Conservation (phyloP, 2,329 filamentous ascomycete genomes). For the Colletotrichum lini region DNA sequence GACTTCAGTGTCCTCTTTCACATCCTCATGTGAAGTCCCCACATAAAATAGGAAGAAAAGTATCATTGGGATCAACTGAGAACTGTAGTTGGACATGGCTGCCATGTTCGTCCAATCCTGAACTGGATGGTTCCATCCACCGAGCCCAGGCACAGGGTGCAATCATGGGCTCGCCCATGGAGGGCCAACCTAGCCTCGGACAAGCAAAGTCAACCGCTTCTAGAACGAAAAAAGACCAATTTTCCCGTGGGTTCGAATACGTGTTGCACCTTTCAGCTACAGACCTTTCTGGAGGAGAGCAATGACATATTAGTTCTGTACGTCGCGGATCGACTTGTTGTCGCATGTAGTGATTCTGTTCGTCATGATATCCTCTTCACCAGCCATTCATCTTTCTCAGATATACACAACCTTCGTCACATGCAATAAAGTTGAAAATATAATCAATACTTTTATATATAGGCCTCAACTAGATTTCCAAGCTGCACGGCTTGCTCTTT, state of each 20-base stretch:
- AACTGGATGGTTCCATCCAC: background rate
- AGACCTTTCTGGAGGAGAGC: background rate
- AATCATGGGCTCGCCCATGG: background rate
- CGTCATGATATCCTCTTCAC: background rate
- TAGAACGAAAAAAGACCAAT: background rate
- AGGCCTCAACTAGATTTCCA: background rate
- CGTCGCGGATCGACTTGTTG: no score
- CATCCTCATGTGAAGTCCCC: background rate
- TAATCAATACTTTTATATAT: conserved; percentile 23
- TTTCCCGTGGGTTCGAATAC: background rate
- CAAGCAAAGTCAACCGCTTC: conserved; percentile 8
- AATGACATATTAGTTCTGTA: no score
- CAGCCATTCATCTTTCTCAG: no score
- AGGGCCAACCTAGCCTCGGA: conserved; percentile 11
- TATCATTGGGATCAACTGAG: background rate
- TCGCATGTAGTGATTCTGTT: no score
- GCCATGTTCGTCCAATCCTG: conserved; percentile 17
- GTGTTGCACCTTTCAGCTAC: background rate
- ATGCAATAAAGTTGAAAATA: background rate
- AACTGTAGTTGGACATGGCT: conserved; percentile 12
- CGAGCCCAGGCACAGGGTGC: conserved; percentile 21
- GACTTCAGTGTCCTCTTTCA: background rate
- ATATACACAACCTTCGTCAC: background rate
- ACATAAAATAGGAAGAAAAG: background rate
- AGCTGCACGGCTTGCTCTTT: conserved; percentile 6